Base-by-base conservation (phyloP, 495 filamentous ascomycete species). In the Neurospora sp. region DNA sequence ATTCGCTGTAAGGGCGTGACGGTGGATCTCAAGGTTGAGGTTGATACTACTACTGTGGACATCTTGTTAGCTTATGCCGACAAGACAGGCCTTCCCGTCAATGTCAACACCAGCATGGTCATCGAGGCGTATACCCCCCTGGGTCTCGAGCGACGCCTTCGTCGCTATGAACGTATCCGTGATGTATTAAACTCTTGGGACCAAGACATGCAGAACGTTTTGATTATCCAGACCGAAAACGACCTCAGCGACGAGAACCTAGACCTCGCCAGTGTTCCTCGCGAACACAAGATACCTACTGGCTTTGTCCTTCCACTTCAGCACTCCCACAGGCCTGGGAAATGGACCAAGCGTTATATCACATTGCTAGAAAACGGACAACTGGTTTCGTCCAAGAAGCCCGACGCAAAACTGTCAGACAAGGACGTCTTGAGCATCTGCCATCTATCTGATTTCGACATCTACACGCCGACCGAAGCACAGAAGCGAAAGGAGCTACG, bases 101-200 rank as follows among this genome's bases (percentile, higher is more conserved):
- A 89, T 77, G 83, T 87, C 1, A 79, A 84, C 20, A 86, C 83
- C 10, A 90, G 89, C 46, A 85, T 96, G 18, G 76, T 98, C 2
- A 80, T 94, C 41, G 96, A 99, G 80, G 88, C 86, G 1, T 98
- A 92, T 78, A 81, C 83, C 23, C 85, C 88, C 44, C 82, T 95
- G 1, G 94, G 93, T n/a, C 84, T 99, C 4, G 92, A 96, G 78
- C 89, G 96, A 66, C 90, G 92, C 5, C 80, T 99, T 35, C 92
- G 96, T 14, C 90, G 88, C 9, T 98, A 97, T 79, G 96, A 99
- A 83, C 89, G 88, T 74, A 86, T 98, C 37, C 88, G 94, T 42
- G 93, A 97, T 80, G 88, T 97, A 37, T 86, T 98, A 87, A 96
- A 95, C 79, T 96, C 94, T 4, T 99, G 96, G 96, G 90, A 95